Conservation (phyloP, 495 filamentous ascomycete species). For the Aspergillus avenaceus region DNA sequence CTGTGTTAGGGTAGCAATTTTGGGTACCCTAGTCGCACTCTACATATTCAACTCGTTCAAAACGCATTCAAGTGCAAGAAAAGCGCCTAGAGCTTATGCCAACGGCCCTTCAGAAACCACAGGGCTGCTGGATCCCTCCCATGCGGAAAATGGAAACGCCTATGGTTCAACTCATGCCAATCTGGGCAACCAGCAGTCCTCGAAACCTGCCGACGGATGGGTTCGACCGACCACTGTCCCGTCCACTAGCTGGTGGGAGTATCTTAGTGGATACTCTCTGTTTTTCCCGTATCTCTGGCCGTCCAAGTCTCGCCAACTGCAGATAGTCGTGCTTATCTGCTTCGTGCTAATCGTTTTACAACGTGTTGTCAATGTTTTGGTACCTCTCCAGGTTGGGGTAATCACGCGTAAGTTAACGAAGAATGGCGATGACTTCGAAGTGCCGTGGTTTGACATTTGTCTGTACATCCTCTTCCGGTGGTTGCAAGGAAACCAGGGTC, state of each 20-base stretch:
- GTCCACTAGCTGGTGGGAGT: conserved; percentile 82
- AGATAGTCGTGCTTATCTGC: conserved; percentile 74
- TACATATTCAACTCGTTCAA: conserved; percentile 53
- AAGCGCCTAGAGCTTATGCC: conserved; percentile 20
- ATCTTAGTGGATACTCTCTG: conserved; percentile 77
- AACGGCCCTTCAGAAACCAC: conserved; percentile 52
- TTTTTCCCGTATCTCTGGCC: conserved; percentile 97
- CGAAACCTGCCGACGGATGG: conserved; percentile 53
- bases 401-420: conserved; percentile 66
- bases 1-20: conserved; percentile 54
- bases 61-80: conserved; percentile 22
- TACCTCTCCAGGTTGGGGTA: conserved; percentile 68
- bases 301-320: conserved; percentile 63
- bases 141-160: conserved; percentile 44
- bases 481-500: conserved; percentile 81
- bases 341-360: conserved; percentile 72
- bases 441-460: conserved; percentile 69
- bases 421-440: conserved; percentile 35
- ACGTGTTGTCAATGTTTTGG: conserved; percentile 73
- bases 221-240: conserved; percentile 61
- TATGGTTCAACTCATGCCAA: conserved; percentile 48
- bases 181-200: conserved; percentile 26
- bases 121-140: conserved; percentile 39
- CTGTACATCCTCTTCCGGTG: conserved; percentile 78
- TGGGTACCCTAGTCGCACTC: conserved; percentile 53